Evolutionary conservation across 129 eudicot species (phyloP).

Genomic region (Centaurea solstitialis): DNA sequence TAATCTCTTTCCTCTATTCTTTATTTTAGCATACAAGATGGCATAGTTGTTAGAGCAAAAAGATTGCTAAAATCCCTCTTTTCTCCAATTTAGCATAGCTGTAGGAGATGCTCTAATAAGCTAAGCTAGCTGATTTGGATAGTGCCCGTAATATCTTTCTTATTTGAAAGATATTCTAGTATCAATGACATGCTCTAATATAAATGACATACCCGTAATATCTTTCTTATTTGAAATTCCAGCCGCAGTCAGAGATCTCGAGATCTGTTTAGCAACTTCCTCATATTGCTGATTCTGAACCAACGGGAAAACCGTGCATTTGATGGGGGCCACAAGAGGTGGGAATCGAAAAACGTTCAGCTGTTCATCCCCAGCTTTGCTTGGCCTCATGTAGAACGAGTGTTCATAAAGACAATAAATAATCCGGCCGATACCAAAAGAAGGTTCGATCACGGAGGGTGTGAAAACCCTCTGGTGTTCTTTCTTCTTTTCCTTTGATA

Average conservation of each 20-base stretch:
- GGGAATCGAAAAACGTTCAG: constrained; percentile 77
- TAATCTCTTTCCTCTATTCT: no score
- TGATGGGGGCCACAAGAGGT: constrained; percentile 79
- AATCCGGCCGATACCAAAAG: constrained; percentile 86
- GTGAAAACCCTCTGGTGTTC: constrained; percentile 83
- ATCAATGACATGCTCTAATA: no score
- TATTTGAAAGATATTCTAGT: no score
- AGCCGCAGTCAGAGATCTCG: constrained; percentile 52
- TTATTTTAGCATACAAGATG: no score
- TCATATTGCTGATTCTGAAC: constrained; percentile 74
- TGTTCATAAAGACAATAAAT: constrained; percentile 81
- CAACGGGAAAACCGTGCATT: constrained; percentile 79
- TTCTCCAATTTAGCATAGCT: no score
- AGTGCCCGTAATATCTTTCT: constrained; percentile 72
- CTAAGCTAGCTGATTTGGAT: no score
- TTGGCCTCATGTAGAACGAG: constrained; percentile 66
- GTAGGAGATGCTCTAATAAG: no score
- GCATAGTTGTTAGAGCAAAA: no score
- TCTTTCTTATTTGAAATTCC: constrained; percentile 66
- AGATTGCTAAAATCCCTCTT: no score
- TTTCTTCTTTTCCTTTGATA: constrained; percentile 69
- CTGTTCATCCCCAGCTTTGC: constrained; percentile 75
- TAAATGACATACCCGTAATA: constrained; percentile 55
- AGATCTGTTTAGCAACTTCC: constrained; percentile 52
- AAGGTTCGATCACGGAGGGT: constrained; percentile 84